These are phyloP conservation scores for Xylariaceae sp. DNA, from an alignment of 2,329 filamentous ascomycete species.

Conservation along the genomic window DNA sequence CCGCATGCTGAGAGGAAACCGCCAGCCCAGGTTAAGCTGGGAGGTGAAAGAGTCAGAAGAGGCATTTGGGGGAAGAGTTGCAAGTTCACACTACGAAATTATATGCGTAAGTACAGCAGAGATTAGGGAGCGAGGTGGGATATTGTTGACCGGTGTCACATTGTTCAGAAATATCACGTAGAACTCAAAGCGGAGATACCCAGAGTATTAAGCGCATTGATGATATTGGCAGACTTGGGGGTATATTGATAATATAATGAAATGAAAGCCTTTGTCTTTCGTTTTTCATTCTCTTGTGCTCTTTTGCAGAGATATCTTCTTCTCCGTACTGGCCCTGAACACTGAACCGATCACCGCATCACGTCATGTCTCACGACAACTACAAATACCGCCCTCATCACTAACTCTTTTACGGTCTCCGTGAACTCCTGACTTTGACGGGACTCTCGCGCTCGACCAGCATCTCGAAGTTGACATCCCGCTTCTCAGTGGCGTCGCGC, in stretches of 20 bases:
- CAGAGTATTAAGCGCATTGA: slow-evolving; percentile 14
- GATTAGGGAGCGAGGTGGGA: background rate
- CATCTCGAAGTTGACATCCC: slow-evolving; percentile 71
- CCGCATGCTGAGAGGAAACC: background rate
- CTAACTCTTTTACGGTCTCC: slow-evolving; percentile 2
- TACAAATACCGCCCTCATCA: too few species aligned
- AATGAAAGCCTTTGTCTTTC: background rate
- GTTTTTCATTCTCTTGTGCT: background rate
- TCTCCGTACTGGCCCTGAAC: background rate
- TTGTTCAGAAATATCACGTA: slow-evolving; percentile 8
- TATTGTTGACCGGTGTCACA: background rate
- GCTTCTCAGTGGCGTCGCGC: slow-evolving; percentile 50
- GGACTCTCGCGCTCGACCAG: slow-evolving; percentile 60
- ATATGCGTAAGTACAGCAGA: background rate
- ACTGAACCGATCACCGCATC: too few species aligned
- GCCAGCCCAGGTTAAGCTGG: background rate
- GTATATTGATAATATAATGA: slow-evolving; percentile 17
- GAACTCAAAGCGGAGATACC: slow-evolving; percentile 17
- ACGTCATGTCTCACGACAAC: too few species aligned
- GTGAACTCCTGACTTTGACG: slow-evolving; percentile 34
- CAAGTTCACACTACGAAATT: slow-evolving; percentile 1
- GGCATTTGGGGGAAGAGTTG: background rate
- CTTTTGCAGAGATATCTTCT: background rate
- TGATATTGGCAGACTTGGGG: background rate
- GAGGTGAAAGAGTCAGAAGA: background rate